Conservation (phyloP, 2,329 filamentous ascomycete species). For the Neobulgaria alba region DNA sequence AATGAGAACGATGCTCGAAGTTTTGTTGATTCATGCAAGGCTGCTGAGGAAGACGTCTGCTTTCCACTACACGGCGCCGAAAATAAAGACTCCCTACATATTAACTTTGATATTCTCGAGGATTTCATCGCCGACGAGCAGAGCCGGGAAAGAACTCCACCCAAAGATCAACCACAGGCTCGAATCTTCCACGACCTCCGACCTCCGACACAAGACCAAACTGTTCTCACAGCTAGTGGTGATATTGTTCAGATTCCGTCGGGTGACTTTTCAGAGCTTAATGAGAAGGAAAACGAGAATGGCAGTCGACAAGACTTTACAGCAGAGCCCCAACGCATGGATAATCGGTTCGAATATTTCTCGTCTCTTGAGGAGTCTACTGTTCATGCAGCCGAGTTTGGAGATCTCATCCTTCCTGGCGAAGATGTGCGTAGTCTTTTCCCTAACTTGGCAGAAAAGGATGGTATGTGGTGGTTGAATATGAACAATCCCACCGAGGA, state of each 20-base stretch:
- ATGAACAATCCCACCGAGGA: constrained; percentile 84
- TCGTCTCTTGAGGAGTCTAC: constrained; percentile 91
- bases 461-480: constrained; percentile 98
- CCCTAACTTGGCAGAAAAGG: constrained; percentile 52
- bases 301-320: constrained; percentile 25
- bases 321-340: constrained; percentile 19
- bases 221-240: constrained; percentile 40
- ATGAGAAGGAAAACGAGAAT: constrained; percentile 38
- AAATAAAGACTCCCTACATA: constrained; percentile 71
- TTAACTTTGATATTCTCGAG: constrained; percentile 90
- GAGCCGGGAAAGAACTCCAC: constrained; percentile 34
- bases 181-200: constrained; percentile 28
- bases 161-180: constrained; percentile 24
- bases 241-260: constrained; percentile 48
- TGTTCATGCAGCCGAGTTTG: constrained; percentile 82
- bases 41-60: constrained; percentile 80
- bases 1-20: constrained; percentile 55
- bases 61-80: constrained; percentile 62
- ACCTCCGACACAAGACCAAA: constrained; percentile 14
- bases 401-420: constrained; percentile 78
- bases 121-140: constrained; percentile 70
- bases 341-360: constrained; percentile 85
- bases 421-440: constrained; percentile 89
- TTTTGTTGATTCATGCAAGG: constrained; percentile 55
- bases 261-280: constrained; percentile 32